Evolutionary conservation across 306 rosid species (phyloP), one percentile per base, ranked within the genome.

Genomic region (Neltuma alba): DNA sequence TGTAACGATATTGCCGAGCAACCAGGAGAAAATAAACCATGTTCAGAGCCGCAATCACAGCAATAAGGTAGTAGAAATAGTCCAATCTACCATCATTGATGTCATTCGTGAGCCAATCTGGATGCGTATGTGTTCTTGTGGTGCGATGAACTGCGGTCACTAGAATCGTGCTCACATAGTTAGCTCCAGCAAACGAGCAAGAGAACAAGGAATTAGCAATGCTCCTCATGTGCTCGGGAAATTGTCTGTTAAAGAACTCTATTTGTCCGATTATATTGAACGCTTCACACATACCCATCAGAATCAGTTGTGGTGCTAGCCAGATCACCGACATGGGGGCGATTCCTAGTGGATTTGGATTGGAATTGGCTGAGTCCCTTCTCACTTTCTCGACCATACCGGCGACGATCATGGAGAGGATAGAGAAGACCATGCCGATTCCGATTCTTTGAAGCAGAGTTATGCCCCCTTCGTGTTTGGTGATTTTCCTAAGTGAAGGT

Each of bases 201-300:
- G 83, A 80, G 33, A 92, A 73, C 9, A 91, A 83, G 4, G 98
- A 66, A 27, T 91, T 94, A 0, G 88, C 94, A 18, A 91, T 67
- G 62, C 94, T 93, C 20, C 89, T 91, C 92, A 91, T 83, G 48
- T 88, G 89, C 10, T 89, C 93, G 0, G 98, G 94, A 67, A 91
- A 84, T 63, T 93, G 85, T 83, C 78, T 77, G 48, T 91, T 91
- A 66, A 84, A 89, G 68, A 93, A 91, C 76, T 93, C 97, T 25
- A 89, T 74, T 7, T 81, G 89, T 27, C 87, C 98, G 0, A 93
- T 63, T 0, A 82, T 20, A 9, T 60, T 85, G 42, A 93, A 91
- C 0, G 89, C 89, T 58, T 89, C 93, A 2, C 74, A 89, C 0
- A 93, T 25, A 0, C 98, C 98, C 91, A 91, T 64, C 0, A 93